phyloP scores from a whole-genome alignment of 768 basidiomycete species.

The Boletus rufocinnamomeus region DNA sequence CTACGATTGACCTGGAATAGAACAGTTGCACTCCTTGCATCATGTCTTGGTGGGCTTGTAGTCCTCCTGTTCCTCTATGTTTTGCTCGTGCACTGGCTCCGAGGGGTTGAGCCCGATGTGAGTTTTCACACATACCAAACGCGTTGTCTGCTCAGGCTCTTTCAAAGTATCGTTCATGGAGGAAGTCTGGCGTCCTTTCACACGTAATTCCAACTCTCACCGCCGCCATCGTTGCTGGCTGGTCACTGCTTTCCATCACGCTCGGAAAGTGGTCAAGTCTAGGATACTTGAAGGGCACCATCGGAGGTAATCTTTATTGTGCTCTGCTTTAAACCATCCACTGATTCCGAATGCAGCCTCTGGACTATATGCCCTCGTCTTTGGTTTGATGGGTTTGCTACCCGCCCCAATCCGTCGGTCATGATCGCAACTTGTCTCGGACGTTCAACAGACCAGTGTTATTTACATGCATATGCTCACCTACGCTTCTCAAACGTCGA shows the following conservation, averaged over 20 bases:
- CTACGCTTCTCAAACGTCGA: neutral
- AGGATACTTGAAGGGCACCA: conserved; percentile 61
- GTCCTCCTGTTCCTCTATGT: conserved; percentile 73
- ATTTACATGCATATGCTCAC: conserved; percentile 1
- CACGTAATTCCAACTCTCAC: conserved; percentile 72
- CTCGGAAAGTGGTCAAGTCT: conserved; percentile 68
- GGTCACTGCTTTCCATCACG: conserved; percentile 60
- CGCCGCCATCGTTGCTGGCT: conserved; percentile 66
- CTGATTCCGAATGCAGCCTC: conserved; percentile 48
- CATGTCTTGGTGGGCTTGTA: conserved; percentile 59
- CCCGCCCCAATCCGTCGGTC: conserved; percentile 59
- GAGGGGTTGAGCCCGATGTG: conserved; percentile 70
- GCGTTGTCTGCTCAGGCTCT: conserved; percentile 2
- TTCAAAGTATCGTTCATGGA: conserved; percentile 70
- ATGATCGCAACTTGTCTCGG: conserved; percentile 39
- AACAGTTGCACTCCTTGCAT: conserved; percentile 52
- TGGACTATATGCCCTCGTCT: conserved; percentile 65
- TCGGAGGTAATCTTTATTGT: conserved; percentile 51
- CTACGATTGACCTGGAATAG: conserved; percentile 37
- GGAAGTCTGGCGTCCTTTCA: conserved; percentile 67
- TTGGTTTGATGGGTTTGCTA: conserved; percentile 75
- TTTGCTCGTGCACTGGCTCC: conserved; percentile 63
- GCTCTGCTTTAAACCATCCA: neutral
- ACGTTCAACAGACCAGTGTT: neutral
- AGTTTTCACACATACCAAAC: conserved; percentile 27